phyloP scores from a whole-genome alignment of 2,329 filamentous ascomycete species.

The Neofusicoccum kwambonambiense region DNA sequence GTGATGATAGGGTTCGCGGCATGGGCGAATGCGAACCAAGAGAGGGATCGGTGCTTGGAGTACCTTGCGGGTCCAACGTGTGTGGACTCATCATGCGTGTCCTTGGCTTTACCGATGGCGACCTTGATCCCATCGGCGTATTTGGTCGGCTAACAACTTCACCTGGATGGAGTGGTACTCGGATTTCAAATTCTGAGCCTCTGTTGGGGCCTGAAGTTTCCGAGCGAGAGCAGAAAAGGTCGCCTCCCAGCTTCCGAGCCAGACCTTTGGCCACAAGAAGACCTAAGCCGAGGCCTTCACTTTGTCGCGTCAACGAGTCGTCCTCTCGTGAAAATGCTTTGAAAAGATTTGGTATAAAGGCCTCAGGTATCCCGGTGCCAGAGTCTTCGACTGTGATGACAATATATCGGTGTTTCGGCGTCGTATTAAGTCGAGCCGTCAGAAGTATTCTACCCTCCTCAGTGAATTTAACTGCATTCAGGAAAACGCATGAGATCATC shows the following conservation, averaged over 20 bases:
- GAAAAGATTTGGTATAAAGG: slow-evolving; percentile 66
- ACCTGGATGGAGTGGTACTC: slow-evolving; percentile 58
- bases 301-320: slow-evolving; percentile 64
- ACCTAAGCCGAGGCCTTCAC: slow-evolving; percentile 67
- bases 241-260: slow-evolving; percentile 66
- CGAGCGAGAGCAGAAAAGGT: slow-evolving; percentile 63
- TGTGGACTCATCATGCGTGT: slow-evolving; percentile 16
- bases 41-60: slow-evolving; percentile 3
- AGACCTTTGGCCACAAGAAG: slow-evolving; percentile 71
- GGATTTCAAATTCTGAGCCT: slow-evolving; percentile 69
- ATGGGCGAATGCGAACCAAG: slow-evolving; percentile 22
- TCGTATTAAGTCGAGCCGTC: slow-evolving; percentile 49
- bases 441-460: slow-evolving; percentile 62
- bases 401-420: slow-evolving; percentile 51
- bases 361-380: slow-evolving; percentile 65
- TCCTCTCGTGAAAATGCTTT: slow-evolving; percentile 70
- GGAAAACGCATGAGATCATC: slow-evolving; percentile 61
- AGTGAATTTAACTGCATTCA: slow-evolving; percentile 72
- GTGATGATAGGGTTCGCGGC: slow-evolving; percentile 25
- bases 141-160: slow-evolving; percentile 33
- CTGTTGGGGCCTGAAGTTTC: slow-evolving; percentile 59
- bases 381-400: slow-evolving; percentile 65
- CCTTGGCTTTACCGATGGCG: slow-evolving; percentile 12
- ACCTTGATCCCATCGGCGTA: slow-evolving; percentile 8
- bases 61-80: not conserved